Base-by-base conservation (phyloP, 768 basidiomycete genomes). In the Rhodotorula taiwanensis region DNA sequence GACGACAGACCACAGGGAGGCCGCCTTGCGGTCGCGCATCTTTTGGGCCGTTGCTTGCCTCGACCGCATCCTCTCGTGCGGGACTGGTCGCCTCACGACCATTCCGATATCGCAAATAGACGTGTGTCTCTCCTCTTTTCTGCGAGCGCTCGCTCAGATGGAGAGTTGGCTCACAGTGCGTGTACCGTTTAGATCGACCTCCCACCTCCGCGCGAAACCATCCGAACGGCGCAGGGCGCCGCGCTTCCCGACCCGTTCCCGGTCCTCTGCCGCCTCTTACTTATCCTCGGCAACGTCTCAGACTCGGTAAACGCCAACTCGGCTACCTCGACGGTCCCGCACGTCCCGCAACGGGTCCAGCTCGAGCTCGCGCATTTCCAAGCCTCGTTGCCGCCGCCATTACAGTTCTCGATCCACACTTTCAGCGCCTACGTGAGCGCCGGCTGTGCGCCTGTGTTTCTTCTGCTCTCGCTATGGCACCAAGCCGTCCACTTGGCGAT, bases 21-120 rank as follows among this genome's bases (percentile, higher is more conserved):
- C 66, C 33, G 67, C 70, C 21, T 51, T 62, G 16, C 58, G 65
- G 23, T 54, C 65, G 1, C 65, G 72, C 47, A 31, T 55, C 30
- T 45, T 45, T n/a, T 73, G 70, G 71, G 60, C 65, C 3, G 70
- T 72, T 16, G 52, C 70, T 7, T 27, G 61, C 9, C 53, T 72
- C 43, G 72, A 73, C 47, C 65, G 67, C n/a, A 67, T 69, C 20
- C 43, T 73, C 7, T 57, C 69, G 0, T 69, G 66, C 50, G 71
- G 67, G 10, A 66, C 58, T 2, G 72, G 72, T 3, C 64, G 72
- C 44, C 43, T 47, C 25, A 65, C 71, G 5, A 69, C 71, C 9
- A 60, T 72, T n/a, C 54, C 54, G 30, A 42, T 55, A 23, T 18
- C 18, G 23, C 54, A 55, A 31, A 55, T 55, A 42, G 54, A 55